A percentile compares a stretch with the other conserved stretches of the same genome.
Conservation (phyloP, 1,284 basidiomycete species). For the Cryptococcus sp. region DNA sequence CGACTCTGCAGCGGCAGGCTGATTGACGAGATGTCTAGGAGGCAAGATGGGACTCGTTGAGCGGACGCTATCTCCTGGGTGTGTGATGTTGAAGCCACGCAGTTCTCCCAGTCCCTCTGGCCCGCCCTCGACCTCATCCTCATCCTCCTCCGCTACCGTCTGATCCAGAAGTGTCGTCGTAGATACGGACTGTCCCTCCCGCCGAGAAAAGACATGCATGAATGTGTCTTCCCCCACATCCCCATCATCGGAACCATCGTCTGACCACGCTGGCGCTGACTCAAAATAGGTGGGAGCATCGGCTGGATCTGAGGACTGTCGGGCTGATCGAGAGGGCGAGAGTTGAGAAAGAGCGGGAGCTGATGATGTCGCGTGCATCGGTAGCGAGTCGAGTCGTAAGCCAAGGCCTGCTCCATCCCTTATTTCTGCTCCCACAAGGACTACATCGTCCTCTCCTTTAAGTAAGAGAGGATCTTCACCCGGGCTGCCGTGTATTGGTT, state of each 20-base stretch:
- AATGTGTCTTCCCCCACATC: conserved; percentile 25
- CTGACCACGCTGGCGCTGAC: conserved; percentile 13
- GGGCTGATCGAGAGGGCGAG: not conserved
- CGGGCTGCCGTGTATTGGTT: conserved; percentile 20
- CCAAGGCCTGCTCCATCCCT: conserved; percentile 8
- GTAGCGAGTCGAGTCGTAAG: not conserved
- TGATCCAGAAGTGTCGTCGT: not conserved
- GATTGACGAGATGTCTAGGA: not conserved
- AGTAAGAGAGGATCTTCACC: conserved; percentile 33
- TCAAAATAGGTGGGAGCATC: conserved; percentile 1
- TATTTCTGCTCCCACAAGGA: not conserved
- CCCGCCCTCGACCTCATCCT: not conserved
- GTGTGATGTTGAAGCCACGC: no score
- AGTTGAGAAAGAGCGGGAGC: not conserved
- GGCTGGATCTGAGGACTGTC: not conserved
- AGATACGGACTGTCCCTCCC: not conserved
- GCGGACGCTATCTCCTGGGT: no score
- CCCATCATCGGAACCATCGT: conserved; percentile 17
- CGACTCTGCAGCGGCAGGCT: not conserved
- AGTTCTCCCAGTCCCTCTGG: not conserved
- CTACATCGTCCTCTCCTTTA: conserved; percentile 4
- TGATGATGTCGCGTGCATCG: not conserved
- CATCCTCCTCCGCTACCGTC: not conserved
- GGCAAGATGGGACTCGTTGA: conserved; percentile 1
- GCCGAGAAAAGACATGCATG: conserved; percentile 11